Evolutionary conservation across 805 yeast species (phyloP), one percentile per base, ranked within the genome.

Genomic region (Hagleromyces aurorensis): DNA sequence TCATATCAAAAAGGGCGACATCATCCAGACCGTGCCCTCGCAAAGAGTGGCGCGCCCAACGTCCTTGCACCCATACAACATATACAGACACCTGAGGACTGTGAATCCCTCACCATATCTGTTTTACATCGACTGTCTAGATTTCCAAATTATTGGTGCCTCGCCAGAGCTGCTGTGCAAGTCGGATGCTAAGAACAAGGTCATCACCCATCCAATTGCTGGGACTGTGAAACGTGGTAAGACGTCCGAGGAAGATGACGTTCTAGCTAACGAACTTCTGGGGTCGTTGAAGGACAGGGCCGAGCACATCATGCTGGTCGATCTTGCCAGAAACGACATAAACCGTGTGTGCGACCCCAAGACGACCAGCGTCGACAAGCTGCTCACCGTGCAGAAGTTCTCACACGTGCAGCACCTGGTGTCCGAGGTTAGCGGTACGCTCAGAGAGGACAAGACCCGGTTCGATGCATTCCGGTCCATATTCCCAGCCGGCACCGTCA

Each of bases 401-500:
- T 81, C 94, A 11, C 99, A 91, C 57, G 99, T 91, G 21, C 87
- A 87, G 80, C 99, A 91, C 60, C 66, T 91, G 44, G 96, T 89
- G 3, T 81, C 94, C 3, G 93, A 89, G 58, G 96, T 89, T 13
- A 78, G 93, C 38, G 99, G 99, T 9, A 83, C 78, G 2, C 65
- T 91, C 48, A 70, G 99, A 52, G 59, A 65, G 0, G 96, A 72
- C 36, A 79, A 84, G 64, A 78, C 89, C 8, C 69, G 97, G 41
- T 91, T 91, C 52, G 99, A 91, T 62, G 98, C 98, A 0, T 86
- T 91, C 62, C 73, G 98, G 55, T 86, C 96, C 3, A 84, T 91
- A 32, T 91, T 91, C 75, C 99, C 99, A 13, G 98, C 98, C 1
- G 99, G 99, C 24, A 91, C 99, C 2, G 97, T 89, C 8, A 78